Evolutionary conservation across 208 protist species (phyloP).

Genomic region (Vickermania spadyakhi): DNA sequence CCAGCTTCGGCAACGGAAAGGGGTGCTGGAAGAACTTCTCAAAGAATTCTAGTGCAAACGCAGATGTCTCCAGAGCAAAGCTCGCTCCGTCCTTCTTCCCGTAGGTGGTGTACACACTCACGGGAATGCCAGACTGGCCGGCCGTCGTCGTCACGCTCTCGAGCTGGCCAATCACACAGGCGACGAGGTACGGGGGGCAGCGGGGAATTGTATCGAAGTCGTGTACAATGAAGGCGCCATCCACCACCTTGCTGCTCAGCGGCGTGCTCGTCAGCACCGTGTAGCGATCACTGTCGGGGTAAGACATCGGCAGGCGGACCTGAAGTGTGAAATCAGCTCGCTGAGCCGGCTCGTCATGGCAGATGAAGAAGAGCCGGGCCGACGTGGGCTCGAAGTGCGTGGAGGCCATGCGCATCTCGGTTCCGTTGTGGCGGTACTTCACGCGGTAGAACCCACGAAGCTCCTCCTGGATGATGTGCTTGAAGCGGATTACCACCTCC

Average conservation of each 20-base stretch:
- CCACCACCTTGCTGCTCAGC: slow-evolving; percentile 28
- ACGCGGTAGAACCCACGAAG: slow-evolving; percentile 91
- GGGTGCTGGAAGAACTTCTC: slow-evolving; percentile 83
- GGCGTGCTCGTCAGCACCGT: slow-evolving; percentile 75
- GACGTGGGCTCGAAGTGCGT: slow-evolving; percentile 96
- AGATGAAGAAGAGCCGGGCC: slow-evolving; percentile 93
- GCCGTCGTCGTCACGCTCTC: slow-evolving; percentile 57
- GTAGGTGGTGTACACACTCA: slow-evolving; percentile 64
- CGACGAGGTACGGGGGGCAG: slow-evolving; percentile 96
- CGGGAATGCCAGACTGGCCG: slow-evolving; percentile 29
- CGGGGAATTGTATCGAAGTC: slow-evolving; percentile 80
- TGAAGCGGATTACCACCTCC: slow-evolving; percentile 60
- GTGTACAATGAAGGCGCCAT: slow-evolving; percentile 22
- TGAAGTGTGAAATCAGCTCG: slow-evolving; percentile 94
- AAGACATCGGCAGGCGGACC: slow-evolving; percentile 53
- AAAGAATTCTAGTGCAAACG: slow-evolving; percentile 75
- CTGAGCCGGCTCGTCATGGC: slow-evolving; percentile 94
- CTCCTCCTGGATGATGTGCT: slow-evolving; percentile 79
- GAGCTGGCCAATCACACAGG: slow-evolving; percentile 92
- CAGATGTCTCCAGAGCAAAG: slow-evolving; percentile 78
- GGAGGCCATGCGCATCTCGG: slow-evolving; percentile 82
- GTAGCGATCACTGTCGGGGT: slow-evolving; percentile 29
- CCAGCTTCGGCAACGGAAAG: slow-evolving; percentile 95
- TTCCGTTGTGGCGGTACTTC: slow-evolving; percentile 48
- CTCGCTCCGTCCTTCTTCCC: slow-evolving; percentile 52